Evolutionary conservation across 371 early-diverging fungal species (phyloP).

Genomic region (Saksenaea oblongispora): DNA sequence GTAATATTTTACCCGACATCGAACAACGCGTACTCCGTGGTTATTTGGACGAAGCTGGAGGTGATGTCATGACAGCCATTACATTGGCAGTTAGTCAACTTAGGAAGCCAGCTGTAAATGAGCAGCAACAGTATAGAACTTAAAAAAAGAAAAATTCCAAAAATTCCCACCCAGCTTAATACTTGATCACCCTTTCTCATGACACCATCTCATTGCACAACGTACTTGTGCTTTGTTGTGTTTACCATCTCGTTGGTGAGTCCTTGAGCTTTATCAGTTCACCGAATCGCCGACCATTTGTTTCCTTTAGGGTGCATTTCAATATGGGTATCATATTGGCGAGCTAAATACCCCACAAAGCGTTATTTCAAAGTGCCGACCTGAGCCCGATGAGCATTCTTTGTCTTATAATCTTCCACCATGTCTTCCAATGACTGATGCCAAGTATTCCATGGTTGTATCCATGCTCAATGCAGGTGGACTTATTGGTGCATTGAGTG

Average conservation of each 20-base stretch:
- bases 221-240: constrained; percentile 42
- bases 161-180: not conserved
- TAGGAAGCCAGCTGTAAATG: constrained; percentile 6
- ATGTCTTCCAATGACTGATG: constrained; percentile 85
- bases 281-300: not conserved
- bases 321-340: constrained; percentile 84
- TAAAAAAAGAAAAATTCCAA: not conserved
- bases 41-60: constrained; percentile 39
- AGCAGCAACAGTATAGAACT: not conserved
- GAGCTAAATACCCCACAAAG: constrained; percentile 78
- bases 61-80: constrained; percentile 47
- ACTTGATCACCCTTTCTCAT: constrained; percentile 5
- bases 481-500: constrained; percentile 77
- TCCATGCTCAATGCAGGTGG: constrained; percentile 81
- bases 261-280: constrained; percentile 1
- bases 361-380: constrained; percentile 67
- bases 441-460: constrained; percentile 69
- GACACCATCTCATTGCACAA: constrained; percentile 19
- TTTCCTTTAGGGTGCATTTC: constrained; percentile 58
- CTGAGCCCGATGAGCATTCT: constrained; percentile 16
- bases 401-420: constrained; percentile 44
- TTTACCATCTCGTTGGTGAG: constrained; percentile 40
- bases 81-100: constrained; percentile 43
- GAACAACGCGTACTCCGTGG: constrained; percentile 36
- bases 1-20: constrained; percentile 40